phyloP scores from a whole-genome alignment of 495 filamentous ascomycete species.

The Aspergillus heteromorphus region DNA sequence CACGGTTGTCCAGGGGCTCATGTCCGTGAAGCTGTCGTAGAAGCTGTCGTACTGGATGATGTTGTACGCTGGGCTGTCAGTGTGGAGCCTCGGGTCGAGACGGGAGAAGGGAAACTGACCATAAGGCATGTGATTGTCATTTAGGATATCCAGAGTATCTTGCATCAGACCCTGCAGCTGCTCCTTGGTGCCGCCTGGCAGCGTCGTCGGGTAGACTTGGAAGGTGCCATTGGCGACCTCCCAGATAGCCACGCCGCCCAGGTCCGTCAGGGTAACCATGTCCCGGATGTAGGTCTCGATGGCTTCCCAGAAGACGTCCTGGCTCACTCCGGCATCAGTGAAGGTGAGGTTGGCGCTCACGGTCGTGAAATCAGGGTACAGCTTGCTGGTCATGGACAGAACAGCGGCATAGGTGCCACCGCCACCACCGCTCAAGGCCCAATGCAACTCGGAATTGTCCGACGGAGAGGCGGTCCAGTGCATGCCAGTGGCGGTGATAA shows the following conservation, averaged over 20 bases:
- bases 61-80: neutral
- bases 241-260: neutral
- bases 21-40: constrained; percentile 30
- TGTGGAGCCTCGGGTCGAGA: no score
- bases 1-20: constrained; percentile 29
- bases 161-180: constrained; percentile 11
- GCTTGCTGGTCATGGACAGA: constrained; percentile 43
- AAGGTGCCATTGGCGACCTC: constrained; percentile 35
- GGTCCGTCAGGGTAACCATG: neutral
- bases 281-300: neutral
- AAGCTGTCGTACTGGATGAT: constrained; percentile 3
- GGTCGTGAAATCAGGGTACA: constrained; percentile 29
- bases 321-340: neutral
- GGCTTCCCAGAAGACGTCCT: constrained; percentile 10
- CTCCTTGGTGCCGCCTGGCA: constrained; percentile 13
- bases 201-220: constrained; percentile 29
- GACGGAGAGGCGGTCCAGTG: constrained; percentile 43
- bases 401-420: constrained; percentile 57
- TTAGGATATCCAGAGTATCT: neutral
- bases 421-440: constrained; percentile 61
- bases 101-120: neutral
- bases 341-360: constrained; percentile 22
- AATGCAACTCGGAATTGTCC: constrained; percentile 55
- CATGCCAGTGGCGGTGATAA: constrained; percentile 46
- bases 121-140: neutral